Evolutionary conservation across 257 asterid genomes (phyloP).

Genomic region (Datura wrightii): DNA sequence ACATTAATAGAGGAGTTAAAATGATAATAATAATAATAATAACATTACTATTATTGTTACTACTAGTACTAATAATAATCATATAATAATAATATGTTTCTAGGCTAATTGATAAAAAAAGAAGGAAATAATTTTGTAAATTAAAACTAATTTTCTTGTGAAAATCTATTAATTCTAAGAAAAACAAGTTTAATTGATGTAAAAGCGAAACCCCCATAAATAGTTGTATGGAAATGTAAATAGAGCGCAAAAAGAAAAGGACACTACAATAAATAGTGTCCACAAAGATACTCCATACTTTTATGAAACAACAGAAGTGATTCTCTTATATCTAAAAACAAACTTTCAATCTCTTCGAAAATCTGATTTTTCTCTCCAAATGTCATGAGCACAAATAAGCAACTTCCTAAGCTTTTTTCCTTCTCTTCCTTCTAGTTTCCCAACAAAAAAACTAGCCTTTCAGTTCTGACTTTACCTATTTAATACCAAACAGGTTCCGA

Average conservation of each 20-base stretch:
- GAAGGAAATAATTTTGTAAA: background rate
- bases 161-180: background rate
- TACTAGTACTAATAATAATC: too few relatives aligned
- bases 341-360: slow-evolving; percentile 15
- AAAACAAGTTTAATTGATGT: background rate
- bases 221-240: background rate
- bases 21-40: background rate
- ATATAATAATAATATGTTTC: background rate
- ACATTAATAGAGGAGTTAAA: background rate
- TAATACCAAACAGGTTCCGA: background rate
- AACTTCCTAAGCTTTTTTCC: slow-evolving; percentile 12
- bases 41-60: too few relatives aligned
- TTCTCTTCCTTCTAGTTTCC: slow-evolving; percentile 1
- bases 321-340: background rate
- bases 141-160: background rate
- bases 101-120: background rate
- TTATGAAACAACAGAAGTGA: background rate
- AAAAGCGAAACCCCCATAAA: background rate
- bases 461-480: background rate
- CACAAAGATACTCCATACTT: background rate
- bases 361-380: background rate
- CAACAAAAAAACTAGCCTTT: background rate
- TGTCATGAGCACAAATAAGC: slow-evolving; percentile 10
- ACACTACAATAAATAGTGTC: background rate
- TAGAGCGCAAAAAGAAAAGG: background rate